Evolutionary conservation across 805 yeast species (phyloP).

Genomic region (Myxozyma nipponensis): DNA sequence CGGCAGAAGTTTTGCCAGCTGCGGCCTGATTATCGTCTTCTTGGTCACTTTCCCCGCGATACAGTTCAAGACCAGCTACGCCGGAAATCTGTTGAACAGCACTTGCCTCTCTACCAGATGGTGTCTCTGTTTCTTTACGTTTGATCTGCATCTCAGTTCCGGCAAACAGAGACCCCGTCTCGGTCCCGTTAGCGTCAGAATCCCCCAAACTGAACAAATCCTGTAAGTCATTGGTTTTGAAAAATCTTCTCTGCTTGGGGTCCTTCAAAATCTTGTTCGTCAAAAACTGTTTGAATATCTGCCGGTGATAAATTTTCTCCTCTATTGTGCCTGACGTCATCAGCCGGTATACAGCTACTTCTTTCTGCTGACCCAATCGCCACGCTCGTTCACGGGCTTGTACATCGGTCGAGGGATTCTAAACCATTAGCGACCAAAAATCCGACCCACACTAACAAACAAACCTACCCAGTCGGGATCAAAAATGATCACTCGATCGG

Average conservation of each 20-base stretch:
- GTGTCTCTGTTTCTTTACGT: constrained; percentile 31
- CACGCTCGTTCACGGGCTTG: constrained; percentile 97
- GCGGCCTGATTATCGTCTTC: constrained; percentile 2
- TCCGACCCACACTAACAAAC: background rate
- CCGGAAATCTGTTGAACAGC: constrained; percentile 68
- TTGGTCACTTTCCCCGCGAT: constrained; percentile 28
- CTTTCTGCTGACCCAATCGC: constrained; percentile 92
- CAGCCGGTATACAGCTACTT: constrained; percentile 82
- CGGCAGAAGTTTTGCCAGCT: background rate
- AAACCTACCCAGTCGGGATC: constrained; percentile 82
- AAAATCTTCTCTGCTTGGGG: constrained; percentile 89
- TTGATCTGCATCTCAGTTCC: constrained; percentile 43
- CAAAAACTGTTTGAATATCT: constrained; percentile 89
- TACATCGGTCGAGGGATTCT: constrained; percentile 89
- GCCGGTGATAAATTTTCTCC: constrained; percentile 94
- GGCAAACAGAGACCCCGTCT: constrained; percentile 60
- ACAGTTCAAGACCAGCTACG: constrained; percentile 65
- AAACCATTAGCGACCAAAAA: background rate
- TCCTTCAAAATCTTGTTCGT: constrained; percentile 92
- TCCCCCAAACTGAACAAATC: constrained; percentile 85
- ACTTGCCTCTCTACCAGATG: constrained; percentile 46
- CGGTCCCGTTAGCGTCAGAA: constrained; percentile 60
- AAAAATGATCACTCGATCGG: constrained; percentile 85
- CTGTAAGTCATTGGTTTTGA: constrained; percentile 86
- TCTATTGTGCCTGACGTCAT: constrained; percentile 96